phyloP scores from a whole-genome alignment of 306 rosid species.

The Vigna unguiculata region DNA sequence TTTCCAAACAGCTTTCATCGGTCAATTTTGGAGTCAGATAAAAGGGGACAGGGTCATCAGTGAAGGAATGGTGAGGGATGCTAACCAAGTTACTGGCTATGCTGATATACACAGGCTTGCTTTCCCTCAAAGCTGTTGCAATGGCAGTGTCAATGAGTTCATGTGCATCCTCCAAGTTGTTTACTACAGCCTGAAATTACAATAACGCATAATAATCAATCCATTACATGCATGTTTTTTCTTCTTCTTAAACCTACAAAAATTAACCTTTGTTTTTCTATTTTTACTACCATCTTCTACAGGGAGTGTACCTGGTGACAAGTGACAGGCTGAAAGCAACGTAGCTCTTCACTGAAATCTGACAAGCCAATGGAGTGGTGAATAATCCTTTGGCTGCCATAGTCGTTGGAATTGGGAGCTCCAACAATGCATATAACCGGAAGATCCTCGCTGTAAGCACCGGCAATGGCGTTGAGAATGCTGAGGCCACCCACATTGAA shows the following conservation, averaged over 20 bases:
- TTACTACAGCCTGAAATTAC: slow-evolving; percentile 16
- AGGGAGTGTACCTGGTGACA: background rate
- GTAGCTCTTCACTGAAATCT: slow-evolving; percentile 16
- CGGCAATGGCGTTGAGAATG: slow-evolving; percentile 40
- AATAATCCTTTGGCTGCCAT: background rate
- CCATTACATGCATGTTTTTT: no score
- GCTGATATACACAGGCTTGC: slow-evolving; percentile 47
- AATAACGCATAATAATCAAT: no score
- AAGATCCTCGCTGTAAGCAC: slow-evolving; percentile 43
- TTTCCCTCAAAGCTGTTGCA: slow-evolving; percentile 35
- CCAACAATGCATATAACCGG: slow-evolving; percentile 35
- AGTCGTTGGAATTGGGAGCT: slow-evolving; percentile 17
- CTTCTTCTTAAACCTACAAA: no score
- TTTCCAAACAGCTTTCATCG: slow-evolving; percentile 21
- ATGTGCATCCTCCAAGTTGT: slow-evolving; percentile 35
- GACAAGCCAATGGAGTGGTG: slow-evolving; percentile 28
- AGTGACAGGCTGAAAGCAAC: slow-evolving; percentile 30
- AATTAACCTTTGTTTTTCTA: no score
- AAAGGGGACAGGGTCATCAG: background rate
- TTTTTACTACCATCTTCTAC: no score
- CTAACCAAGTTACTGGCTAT: slow-evolving; percentile 21
- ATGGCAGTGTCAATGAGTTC: slow-evolving; percentile 39
- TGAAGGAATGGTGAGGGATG: slow-evolving; percentile 43
- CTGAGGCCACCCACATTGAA: slow-evolving; percentile 15
- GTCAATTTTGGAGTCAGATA: slow-evolving; percentile 27